Conservation (phyloP, 176 grass and related monocot genomes). For the Aegilops longissima region DNA sequence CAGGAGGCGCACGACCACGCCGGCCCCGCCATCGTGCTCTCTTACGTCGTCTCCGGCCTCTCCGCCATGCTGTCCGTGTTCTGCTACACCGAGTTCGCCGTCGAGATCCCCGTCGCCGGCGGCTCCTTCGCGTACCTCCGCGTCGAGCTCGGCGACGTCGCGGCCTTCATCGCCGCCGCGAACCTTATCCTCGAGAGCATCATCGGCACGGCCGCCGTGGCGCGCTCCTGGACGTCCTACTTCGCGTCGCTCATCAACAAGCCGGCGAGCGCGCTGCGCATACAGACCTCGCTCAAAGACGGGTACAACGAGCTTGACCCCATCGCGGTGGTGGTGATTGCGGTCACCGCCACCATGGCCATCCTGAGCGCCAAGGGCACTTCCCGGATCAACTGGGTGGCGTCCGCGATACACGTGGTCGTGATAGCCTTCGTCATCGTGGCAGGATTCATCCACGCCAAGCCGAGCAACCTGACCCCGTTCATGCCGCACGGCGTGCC, state of each 20-base stretch:
- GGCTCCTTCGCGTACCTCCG: slow-evolving; percentile 92
- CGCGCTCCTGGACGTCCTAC: slow-evolving; percentile 83
- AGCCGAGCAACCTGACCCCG: slow-evolving; percentile 59
- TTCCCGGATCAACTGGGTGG: slow-evolving; percentile 81
- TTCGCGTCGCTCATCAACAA: slow-evolving; percentile 67
- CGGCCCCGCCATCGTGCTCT: slow-evolving; percentile 84
- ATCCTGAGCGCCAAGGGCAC: slow-evolving; percentile 71
- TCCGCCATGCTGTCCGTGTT: slow-evolving; percentile 95
- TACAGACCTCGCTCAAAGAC: slow-evolving; percentile 42
- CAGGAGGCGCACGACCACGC: slow-evolving; percentile 79
- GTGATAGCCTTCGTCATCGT: slow-evolving; percentile 82
- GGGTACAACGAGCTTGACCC: slow-evolving; percentile 82
- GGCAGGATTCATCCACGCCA: slow-evolving; percentile 60
- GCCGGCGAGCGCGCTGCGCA: slow-evolving; percentile 44
- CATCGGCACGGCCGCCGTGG: slow-evolving; percentile 71
- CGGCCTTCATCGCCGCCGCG: slow-evolving; percentile 77
- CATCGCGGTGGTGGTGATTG: slow-evolving; percentile 60
- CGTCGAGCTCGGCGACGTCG: slow-evolving; percentile 87
- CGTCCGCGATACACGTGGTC: slow-evolving; percentile 54
- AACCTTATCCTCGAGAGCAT: slow-evolving; percentile 91
- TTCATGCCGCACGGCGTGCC: slow-evolving; percentile 70
- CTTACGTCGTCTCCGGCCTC: slow-evolving; percentile 72
- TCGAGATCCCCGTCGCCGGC: slow-evolving; percentile 82
- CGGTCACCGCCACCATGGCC: slow-evolving; percentile 55
- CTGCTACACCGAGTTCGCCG: slow-evolving; percentile 94